Evolutionary conservation across 2,329 filamentous ascomycete genomes (phyloP).

Genomic region (Diaporthe citrichinensis): DNA sequence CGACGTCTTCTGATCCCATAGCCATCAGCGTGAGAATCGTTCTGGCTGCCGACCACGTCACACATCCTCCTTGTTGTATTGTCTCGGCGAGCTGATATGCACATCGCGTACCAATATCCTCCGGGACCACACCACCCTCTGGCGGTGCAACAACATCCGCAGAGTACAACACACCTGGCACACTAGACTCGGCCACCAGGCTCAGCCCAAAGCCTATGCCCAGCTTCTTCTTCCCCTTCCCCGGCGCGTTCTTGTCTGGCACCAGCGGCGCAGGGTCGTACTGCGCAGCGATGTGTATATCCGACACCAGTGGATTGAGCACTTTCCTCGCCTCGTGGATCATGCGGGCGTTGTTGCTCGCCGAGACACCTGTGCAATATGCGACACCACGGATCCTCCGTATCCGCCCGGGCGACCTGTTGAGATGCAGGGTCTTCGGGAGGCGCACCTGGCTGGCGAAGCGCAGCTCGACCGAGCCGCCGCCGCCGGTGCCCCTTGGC

Average conservation of each 20-base stretch:
- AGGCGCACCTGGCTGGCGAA: slow-evolving; percentile 95
- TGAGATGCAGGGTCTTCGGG: slow-evolving; percentile 92
- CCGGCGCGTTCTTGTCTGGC: slow-evolving; percentile 62
- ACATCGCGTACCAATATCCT: slow-evolving; percentile 90
- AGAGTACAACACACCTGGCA: slow-evolving; percentile 84
- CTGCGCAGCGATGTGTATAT: slow-evolving; percentile 90
- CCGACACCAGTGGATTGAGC: slow-evolving; percentile 86
- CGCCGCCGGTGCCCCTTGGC: slow-evolving; percentile 81
- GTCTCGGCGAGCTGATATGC: slow-evolving; percentile 91
- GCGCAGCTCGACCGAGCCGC: slow-evolving; percentile 91
- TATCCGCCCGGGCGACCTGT: slow-evolving; percentile 85
- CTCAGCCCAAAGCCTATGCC: slow-evolving; percentile 94
- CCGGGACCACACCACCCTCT: slow-evolving; percentile 84
- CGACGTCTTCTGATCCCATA: slow-evolving; percentile 97
- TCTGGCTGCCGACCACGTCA: slow-evolving; percentile 77
- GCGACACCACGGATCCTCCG: slow-evolving; percentile 93
- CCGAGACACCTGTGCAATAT: slow-evolving; percentile 92
- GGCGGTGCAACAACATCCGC: slow-evolving; percentile 85
- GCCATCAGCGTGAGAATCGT: slow-evolving; percentile 93
- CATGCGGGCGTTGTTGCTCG: slow-evolving; percentile 94
- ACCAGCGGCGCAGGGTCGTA: slow-evolving; percentile 78
- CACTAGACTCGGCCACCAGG: slow-evolving; percentile 92
- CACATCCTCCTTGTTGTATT: slow-evolving; percentile 86
- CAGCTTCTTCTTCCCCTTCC: slow-evolving; percentile 71
- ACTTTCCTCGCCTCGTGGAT: slow-evolving; percentile 91